Evolutionary conservation across 2,329 filamentous ascomycete species (phyloP), one percentile per base, ranked within the genome.

Genomic region (Chrysoporthe deuterocubensis): DNA sequence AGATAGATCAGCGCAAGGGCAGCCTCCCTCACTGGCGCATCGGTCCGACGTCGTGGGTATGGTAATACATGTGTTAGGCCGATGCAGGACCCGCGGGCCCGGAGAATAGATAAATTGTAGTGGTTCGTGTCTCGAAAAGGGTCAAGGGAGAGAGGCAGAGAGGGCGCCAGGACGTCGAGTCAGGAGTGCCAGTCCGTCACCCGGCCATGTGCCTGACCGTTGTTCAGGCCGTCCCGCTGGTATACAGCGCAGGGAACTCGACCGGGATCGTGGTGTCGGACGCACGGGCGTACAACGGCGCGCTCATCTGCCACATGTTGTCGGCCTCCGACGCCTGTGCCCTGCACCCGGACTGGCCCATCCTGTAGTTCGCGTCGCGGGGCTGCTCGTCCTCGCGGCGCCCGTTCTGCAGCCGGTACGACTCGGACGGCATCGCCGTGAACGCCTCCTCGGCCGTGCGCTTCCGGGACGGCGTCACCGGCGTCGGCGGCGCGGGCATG

Each of bases 381-480:
- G 54, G 63, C 63, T 59, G 63, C 32, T 59, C 66, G 21, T 68
- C 64, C 44, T 67, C 60, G 18, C 65, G 64, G n/a, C 68, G 68
- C 5, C 68, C 62, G 34, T 68, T 52, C 59, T 69, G 68, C 46
- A 62, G 34, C 11, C 68, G 62, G n/a, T 67, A 64, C 11, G 64
- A 44, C 32, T 69, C 68, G 9, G 56, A 46, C 40, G 63, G 43
- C 42, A 61, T 48, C 16, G 52, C 42, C 50, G 65, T 16, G 59
- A 67, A 65, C 11, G 68, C 68, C 16, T 69, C 68, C 2, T 58
- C 65, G 52, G 66, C 59, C 14, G 62, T 44, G 46, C 68, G 68
- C 68, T 69, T 69, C 58, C 66, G 57, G 1, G 52, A 64, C 14
- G 68, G 50, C 3, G 65, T 48, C 56, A 18, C 56, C 13, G 57